These are phyloP conservation scores for Chaetomiaceae sp. DNA, from an alignment of 2,329 filamentous ascomycete species.

Conservation along the genomic window DNA sequence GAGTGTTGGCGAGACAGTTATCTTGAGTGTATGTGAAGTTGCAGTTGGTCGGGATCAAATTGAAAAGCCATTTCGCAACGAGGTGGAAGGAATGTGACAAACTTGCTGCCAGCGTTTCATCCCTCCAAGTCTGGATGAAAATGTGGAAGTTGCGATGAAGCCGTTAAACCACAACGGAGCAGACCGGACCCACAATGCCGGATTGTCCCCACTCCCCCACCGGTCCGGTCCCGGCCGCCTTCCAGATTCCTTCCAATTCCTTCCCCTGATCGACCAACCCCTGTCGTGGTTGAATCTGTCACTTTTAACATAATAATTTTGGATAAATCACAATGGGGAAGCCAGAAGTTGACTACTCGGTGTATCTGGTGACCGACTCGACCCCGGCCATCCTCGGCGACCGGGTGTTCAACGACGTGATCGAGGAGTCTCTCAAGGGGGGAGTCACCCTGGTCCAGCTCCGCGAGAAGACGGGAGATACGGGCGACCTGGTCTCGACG, in stretches of 20 bases:
- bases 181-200: not conserved
- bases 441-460: slow-evolving; percentile 87
- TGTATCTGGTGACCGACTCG: slow-evolving; percentile 92
- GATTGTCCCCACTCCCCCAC: not conserved
- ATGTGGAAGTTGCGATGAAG: not conserved
- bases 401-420: slow-evolving; percentile 65
- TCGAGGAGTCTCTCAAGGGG: slow-evolving; percentile 69
- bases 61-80: no score
- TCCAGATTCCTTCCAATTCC: no score
- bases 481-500: slow-evolving; percentile 63
- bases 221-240: not conserved
- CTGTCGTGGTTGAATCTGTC: no score
- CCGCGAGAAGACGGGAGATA: slow-evolving; percentile 80
- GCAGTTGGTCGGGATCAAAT: no score
- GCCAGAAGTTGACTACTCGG: slow-evolving; percentile 61
- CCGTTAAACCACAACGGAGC: no score
- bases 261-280: no score
- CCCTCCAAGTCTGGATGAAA: no score
- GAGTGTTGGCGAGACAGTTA: no score
- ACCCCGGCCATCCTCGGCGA: slow-evolving; percentile 76
- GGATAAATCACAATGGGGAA: slow-evolving; percentile 10
- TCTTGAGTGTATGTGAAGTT: no score
- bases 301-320: not conserved
- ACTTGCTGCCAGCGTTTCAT: no score
- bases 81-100: no score